Conservation (phyloP, 305 asterid species). For the Withania somnifera region DNA sequence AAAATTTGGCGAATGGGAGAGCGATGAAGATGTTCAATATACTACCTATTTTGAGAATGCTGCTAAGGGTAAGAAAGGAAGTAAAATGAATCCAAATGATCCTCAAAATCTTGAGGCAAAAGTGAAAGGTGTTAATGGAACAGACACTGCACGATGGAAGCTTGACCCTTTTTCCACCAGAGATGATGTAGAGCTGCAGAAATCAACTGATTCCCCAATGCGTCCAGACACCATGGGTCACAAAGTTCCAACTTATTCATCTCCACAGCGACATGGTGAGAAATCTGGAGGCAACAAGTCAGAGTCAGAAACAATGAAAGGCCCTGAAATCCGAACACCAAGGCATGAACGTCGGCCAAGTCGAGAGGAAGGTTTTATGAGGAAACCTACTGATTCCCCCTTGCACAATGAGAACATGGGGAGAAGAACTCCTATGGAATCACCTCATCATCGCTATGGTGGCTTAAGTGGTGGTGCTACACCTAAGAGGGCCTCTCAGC, state of each 20-base stretch:
- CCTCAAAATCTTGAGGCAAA: slow-evolving; percentile 4
- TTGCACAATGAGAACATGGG: slow-evolving; percentile 30
- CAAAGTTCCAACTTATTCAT: slow-evolving; percentile 21
- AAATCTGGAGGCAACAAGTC: slow-evolving; percentile 19
- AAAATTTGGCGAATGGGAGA: slow-evolving; percentile 7
- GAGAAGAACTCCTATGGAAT: slow-evolving; percentile 36
- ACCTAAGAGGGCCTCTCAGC: slow-evolving; percentile 47
- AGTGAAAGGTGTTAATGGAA: neutral
- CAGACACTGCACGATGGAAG: slow-evolving; percentile 14
- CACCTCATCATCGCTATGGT: slow-evolving; percentile 47
- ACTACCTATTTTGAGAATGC: neutral
- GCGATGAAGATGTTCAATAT: neutral
- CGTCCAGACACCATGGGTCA: slow-evolving; percentile 18
- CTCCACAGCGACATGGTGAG: slow-evolving; percentile 15
- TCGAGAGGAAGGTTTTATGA: slow-evolving; percentile 48
- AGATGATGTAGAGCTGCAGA: slow-evolving; percentile 33
- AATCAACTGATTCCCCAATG: slow-evolving; percentile 26
- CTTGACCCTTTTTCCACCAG: slow-evolving; percentile 13
- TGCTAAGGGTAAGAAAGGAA: neutral
- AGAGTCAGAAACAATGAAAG: slow-evolving; percentile 31
- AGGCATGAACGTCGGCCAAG: slow-evolving; percentile 36
- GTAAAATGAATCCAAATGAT: slow-evolving; percentile 5
- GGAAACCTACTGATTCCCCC: slow-evolving; percentile 47
- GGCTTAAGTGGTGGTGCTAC: slow-evolving; percentile 46
- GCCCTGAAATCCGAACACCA: slow-evolving; percentile 20